Evolutionary conservation across 352 stramenopile species (phyloP).

Genomic region (Phytopythium cucurbitacearum): DNA sequence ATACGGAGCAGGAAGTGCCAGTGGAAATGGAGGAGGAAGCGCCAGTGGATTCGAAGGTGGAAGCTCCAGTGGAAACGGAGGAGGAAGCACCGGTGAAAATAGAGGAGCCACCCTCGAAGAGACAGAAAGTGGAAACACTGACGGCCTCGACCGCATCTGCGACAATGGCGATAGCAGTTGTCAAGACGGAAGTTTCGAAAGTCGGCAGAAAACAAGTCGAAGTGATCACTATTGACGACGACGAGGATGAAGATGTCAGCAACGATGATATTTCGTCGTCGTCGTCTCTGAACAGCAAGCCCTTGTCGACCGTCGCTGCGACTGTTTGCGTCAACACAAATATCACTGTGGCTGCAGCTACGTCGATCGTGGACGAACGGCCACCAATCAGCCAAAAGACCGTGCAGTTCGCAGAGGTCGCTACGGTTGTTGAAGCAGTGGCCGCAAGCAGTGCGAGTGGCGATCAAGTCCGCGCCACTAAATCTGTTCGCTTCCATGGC

Average conservation of each 20-base stretch:
- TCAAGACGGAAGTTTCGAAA: not conserved
- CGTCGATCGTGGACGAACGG: constrained; percentile 16
- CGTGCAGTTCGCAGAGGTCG: not conserved
- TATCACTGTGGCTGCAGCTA: constrained; percentile 6
- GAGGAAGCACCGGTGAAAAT: not conserved
- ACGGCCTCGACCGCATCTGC: not conserved
- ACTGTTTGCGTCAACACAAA: constrained; percentile 10
- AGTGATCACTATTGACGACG: constrained; percentile 1
- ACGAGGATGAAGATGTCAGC: constrained; percentile 6
- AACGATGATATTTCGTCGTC: constrained; percentile 7
- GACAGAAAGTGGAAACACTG: not conserved
- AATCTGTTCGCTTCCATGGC: constrained; percentile 1
- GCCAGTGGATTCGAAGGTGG: not conserved
- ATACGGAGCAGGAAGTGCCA: not conserved
- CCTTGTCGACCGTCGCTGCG: not conserved
- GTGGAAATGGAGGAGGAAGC: not conserved
- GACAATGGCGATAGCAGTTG: not conserved
- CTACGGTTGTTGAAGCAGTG: not conserved
- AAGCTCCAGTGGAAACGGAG: not conserved
- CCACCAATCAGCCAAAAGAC: constrained; percentile 4
- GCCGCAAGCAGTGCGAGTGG: constrained; percentile 1
- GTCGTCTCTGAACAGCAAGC: not conserved
- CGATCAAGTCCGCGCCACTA: not conserved
- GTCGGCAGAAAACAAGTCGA: not conserved
- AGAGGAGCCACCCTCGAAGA: not conserved